A percentile compares a stretch with the other conserved stretches of the same genome.
Conservation (phyloP, 116 monocot species). For the Phalaenopsis hybrid region DNA sequence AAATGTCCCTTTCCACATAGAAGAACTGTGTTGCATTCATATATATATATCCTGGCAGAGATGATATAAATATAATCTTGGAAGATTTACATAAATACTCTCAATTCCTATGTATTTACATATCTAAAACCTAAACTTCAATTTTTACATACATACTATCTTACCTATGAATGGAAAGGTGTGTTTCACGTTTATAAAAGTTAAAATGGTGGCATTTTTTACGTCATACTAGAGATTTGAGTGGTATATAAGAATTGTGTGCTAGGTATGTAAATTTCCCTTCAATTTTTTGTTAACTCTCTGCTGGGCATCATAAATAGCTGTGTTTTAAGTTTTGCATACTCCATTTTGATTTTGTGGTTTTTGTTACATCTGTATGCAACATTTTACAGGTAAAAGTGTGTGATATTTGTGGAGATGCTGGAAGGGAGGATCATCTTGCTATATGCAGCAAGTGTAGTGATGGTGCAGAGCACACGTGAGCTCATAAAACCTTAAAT, state of each 20-base stretch:
- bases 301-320: not conserved
- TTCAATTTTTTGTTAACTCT: not conserved
- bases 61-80: not conserved
- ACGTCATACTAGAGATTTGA: too few species aligned
- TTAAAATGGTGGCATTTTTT: too few species aligned
- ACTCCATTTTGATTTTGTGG: not conserved
- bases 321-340: not conserved
- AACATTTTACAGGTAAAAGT: constrained; percentile 36
- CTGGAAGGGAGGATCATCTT: constrained; percentile 39
- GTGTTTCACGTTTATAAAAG: too few species aligned
- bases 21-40: not conserved
- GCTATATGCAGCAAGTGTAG: constrained; percentile 42
- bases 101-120: too few species aligned
- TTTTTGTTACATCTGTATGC: not conserved
- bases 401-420: constrained; percentile 60
- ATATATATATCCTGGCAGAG: not conserved
- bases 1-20: not conserved
- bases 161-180: too few species aligned
- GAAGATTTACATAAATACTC: too few species aligned
- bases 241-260: too few species aligned
- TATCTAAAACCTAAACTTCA: too few species aligned
- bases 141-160: too few species aligned
- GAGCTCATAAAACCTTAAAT: constrained; percentile 5
- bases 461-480: constrained; percentile 58
- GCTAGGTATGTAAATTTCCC: too few species aligned